Percentiles rank a stretch among this genome's conserved stretches.
Conservation (phyloP, 106 monocot species). For the Dendrobium catenatum region DNA sequence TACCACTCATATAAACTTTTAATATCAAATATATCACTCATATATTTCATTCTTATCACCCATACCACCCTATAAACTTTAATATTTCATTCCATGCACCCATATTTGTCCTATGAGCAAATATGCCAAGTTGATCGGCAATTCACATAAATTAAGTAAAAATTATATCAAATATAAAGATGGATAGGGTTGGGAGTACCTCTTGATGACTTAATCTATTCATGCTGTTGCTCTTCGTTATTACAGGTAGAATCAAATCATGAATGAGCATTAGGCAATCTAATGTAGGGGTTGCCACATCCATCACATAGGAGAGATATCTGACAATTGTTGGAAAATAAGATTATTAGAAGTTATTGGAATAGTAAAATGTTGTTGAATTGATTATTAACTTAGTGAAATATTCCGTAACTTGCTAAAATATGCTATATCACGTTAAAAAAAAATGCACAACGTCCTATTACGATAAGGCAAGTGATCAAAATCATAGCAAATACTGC, state of each 20-base stretch:
- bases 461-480: background rate
- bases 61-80: too few relatives aligned
- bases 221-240: background rate
- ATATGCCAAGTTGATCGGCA: background rate
- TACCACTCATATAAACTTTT: too few relatives aligned
- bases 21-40: too few relatives aligned
- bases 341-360: background rate
- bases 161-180: background rate
- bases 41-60: too few relatives aligned
- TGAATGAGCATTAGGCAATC: slow-evolving; percentile 68
- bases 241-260: slow-evolving; percentile 60
- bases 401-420: background rate
- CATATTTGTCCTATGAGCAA: background rate
- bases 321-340: slow-evolving; percentile 14
- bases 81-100: too few relatives aligned
- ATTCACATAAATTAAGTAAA: background rate
- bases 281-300: slow-evolving; percentile 80
- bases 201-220: slow-evolving; percentile 8
- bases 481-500: background rate
- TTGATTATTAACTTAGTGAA: background rate
- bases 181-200: background rate
- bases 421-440: background rate
- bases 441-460: background rate
- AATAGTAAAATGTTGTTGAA: background rate
- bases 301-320: slow-evolving; percentile 88